A percentile compares a stretch with the other conserved stretches of the same genome.
Evolutionary conservation across 2,329 filamentous ascomycete genomes (phyloP).

Genomic region (Colletotrichum cordylinicola): DNA sequence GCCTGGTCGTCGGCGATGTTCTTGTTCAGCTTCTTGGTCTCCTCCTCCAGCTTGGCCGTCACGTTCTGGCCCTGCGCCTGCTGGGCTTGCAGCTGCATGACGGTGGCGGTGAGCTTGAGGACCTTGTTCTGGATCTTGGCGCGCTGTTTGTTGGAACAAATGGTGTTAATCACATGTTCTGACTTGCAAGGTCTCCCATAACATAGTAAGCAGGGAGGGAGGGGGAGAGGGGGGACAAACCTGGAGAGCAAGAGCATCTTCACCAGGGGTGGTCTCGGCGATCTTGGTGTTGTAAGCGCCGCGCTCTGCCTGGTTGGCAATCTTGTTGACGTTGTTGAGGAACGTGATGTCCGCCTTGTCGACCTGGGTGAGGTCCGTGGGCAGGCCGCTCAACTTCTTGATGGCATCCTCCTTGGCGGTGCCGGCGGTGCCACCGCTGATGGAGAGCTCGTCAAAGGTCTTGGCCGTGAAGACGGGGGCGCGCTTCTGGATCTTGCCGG

Average conservation of each 20-base stretch:
- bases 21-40: constrained; percentile 58
- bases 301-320: constrained; percentile 58
- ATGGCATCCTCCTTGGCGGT: constrained; percentile 49
- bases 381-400: constrained; percentile 40
- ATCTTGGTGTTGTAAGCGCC: constrained; percentile 61
- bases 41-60: constrained; percentile 46
- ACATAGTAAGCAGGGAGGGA: too few relatives aligned
- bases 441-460: constrained; percentile 50
- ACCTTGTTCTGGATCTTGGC: constrained; percentile 68
- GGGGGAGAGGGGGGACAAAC: constrained; percentile 24
- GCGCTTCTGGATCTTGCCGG: constrained; percentile 24
- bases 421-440: constrained; percentile 51
- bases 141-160: constrained; percentile 33
- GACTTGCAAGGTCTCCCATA: not conserved
- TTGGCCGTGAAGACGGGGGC: constrained; percentile 35
- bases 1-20: constrained; percentile 55
- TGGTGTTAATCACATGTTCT: not conserved
- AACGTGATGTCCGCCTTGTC: constrained; percentile 52
- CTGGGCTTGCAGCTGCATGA: constrained; percentile 54
- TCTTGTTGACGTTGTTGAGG: constrained; percentile 55
- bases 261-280: constrained; percentile 46
- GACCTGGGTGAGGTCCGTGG: constrained; percentile 48
- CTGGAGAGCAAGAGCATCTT: constrained; percentile 52
- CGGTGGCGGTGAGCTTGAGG: constrained; percentile 58
- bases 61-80: constrained; percentile 56